phyloP scores from a whole-genome alignment of 2,329 filamentous ascomycete species.

The Alternaria solani region DNA sequence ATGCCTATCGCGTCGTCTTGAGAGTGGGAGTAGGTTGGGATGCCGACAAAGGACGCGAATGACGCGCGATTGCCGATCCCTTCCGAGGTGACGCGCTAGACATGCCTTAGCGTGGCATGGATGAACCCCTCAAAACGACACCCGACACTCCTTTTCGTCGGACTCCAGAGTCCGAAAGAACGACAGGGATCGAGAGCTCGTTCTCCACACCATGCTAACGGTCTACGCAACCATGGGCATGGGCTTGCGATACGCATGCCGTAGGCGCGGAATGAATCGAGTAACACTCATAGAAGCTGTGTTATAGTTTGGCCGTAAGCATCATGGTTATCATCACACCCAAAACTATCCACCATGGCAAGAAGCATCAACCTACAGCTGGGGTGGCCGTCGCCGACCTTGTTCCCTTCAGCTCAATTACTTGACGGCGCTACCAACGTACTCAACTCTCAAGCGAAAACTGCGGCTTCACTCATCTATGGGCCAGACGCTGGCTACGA shows the following conservation, averaged over 20 bases:
- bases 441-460: constrained; percentile 65
- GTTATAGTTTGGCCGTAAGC: background rate
- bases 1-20: constrained; percentile 1
- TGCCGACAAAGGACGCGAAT: constrained; percentile 1
- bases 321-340: background rate
- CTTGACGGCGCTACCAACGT: constrained; percentile 64
- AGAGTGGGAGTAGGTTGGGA: background rate
- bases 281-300: too few species aligned
- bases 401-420: constrained; percentile 70
- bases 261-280: too few species aligned
- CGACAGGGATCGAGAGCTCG: background rate
- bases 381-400: constrained; percentile 68
- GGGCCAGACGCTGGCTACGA: constrained; percentile 77
- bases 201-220: background rate
- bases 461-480: constrained; percentile 71
- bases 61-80: constrained; percentile 7
- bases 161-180: background rate
- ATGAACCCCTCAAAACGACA: background rate
- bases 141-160: background rate
- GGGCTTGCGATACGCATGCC: too few species aligned
- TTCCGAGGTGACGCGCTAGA: background rate
- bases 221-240: too few species aligned
- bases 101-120: background rate
- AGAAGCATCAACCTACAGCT: constrained; percentile 68
- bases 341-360: constrained; percentile 4